Evolutionary conservation across 2,329 filamentous ascomycete genomes (phyloP), one percentile per base, ranked within the genome.

Genomic region (Cladosporium halotolerans): DNA sequence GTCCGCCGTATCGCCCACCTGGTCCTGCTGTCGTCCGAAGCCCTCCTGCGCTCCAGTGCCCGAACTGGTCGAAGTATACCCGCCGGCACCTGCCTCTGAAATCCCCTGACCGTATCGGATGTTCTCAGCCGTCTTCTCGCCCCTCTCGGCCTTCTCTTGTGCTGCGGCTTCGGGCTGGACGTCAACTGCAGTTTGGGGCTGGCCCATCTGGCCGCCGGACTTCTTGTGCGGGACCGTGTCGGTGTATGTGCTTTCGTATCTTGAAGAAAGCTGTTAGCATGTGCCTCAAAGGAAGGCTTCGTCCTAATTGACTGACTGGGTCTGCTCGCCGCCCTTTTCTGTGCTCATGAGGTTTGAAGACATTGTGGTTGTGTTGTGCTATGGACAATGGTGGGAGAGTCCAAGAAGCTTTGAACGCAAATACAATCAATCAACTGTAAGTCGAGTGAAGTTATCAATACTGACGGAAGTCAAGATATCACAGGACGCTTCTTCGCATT

Each of bases 201-300:
- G 41, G 56, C 79, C 77, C 28, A 85, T 64, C 63, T 83, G 79
- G 6, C 82, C 82, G 19, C 73, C 72, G 54, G 78, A 73, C 60
- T 81, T 84, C 13, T 70, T 66, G 48, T 76, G 76, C 0, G 76
- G 73, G 13, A 75, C 59, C 2, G 72, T 75, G 51, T 77, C 72
- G n/a, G 72, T 75, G 46, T 77, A 67, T 48, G 76, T 75, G 46
- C 74, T 78, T 70, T 84, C 82, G 66, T 85, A 84, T 68, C 79
- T 81, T 52, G 33, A 49, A 9, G 31, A 19, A 23, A 34, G 16
- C 5, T 32, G 34, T 41, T 18, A 8, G 52, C 13, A 43, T n/a
- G n/a, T 39, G 36, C 9, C 8, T n/a, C 4, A n/a, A 11, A 36
- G 10, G n/a, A 36, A 45, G 34, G 51, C n/a, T 2, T 10, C 2